These are phyloP conservation scores for Apiospora saccharicola DNA, from an alignment of 2,329 filamentous ascomycete species.

Conservation along the genomic window DNA sequence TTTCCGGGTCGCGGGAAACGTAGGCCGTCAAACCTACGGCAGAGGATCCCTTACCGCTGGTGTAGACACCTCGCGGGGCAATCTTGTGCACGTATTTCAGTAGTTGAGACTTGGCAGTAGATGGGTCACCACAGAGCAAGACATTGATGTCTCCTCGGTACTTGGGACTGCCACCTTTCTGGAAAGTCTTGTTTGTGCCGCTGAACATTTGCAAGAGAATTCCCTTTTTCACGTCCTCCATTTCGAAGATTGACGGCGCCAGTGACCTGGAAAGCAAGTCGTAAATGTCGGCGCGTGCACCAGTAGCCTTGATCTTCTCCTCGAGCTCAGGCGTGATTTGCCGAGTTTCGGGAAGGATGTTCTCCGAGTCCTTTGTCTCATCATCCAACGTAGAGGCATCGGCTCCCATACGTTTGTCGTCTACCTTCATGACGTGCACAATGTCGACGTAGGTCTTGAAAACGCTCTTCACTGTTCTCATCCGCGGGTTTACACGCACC, in stretches of 20 bases:
- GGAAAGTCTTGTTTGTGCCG: constrained; percentile 96
- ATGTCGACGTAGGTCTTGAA: constrained; percentile 99
- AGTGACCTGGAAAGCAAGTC: constrained; percentile 89
- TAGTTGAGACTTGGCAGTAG: constrained; percentile 94
- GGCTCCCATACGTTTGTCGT: constrained; percentile 92
- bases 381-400: constrained; percentile 89
- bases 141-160: constrained; percentile 99
- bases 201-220: constrained; percentile 96
- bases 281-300: constrained; percentile 85
- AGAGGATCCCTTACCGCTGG: constrained; percentile 81
- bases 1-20: constrained; percentile 82
- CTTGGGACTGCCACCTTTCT: constrained; percentile 93
- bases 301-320: constrained; percentile 83
- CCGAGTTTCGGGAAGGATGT: constrained; percentile 81
- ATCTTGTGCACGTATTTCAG: constrained; percentile 97
- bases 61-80: constrained; percentile 85
- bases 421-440: constrained; percentile 93
- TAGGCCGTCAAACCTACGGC: constrained; percentile 84
- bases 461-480: constrained; percentile 90
- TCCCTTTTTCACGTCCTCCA: constrained; percentile 99
- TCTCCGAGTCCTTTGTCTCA: constrained; percentile 75
- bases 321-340: constrained; percentile 88
- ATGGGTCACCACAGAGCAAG: constrained; percentile 94
- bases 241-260: constrained; percentile 94
- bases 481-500: constrained; percentile 91